phyloP scores from a whole-genome alignment of 257 asterid genomes.

The Cynanchum wilfordii region DNA sequence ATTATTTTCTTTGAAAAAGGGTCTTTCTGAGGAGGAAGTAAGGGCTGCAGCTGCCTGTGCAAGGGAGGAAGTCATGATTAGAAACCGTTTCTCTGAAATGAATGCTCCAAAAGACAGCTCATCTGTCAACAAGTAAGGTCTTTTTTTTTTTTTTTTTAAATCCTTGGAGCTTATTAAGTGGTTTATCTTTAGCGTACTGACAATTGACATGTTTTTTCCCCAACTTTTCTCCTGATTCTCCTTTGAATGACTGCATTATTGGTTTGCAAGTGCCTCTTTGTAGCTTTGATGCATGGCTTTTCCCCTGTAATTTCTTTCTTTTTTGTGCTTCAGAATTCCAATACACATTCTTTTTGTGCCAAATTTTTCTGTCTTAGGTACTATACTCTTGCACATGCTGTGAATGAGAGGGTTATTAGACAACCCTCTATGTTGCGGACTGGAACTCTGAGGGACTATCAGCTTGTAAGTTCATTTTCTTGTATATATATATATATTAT shows the following conservation, averaged over 20 bases:
- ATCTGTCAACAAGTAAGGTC: slow-evolving; percentile 80
- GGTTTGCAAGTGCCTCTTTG: not conserved
- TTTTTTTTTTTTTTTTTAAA: not conserved
- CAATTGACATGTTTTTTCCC: not conserved
- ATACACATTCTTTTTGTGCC: not conserved
- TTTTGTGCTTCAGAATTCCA: slow-evolving; percentile 14
- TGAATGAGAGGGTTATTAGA: slow-evolving; percentile 80
- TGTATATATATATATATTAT: not conserved
- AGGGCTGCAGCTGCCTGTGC: slow-evolving; percentile 98
- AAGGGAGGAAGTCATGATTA: slow-evolving; percentile 94
- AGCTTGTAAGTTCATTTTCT: slow-evolving; percentile 62
- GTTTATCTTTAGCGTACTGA: not conserved
- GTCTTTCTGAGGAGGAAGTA: slow-evolving; percentile 98
- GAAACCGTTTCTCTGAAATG: slow-evolving; percentile 98
- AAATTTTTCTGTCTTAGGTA: slow-evolving; percentile 48
- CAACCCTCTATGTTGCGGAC: slow-evolving; percentile 98
- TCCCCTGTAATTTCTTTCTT: slow-evolving; percentile 1
- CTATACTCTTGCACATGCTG: slow-evolving; percentile 98
- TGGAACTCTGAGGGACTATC: slow-evolving; percentile 96
- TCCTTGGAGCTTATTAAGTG: not conserved
- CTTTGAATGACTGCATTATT: not conserved
- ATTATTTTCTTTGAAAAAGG: slow-evolving; percentile 43
- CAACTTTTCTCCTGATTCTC: not conserved
- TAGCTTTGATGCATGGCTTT: not conserved
- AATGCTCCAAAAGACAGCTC: slow-evolving; percentile 89